Conservation (phyloP, 306 rosid genomes). For the Pyrus bretschneideri region DNA sequence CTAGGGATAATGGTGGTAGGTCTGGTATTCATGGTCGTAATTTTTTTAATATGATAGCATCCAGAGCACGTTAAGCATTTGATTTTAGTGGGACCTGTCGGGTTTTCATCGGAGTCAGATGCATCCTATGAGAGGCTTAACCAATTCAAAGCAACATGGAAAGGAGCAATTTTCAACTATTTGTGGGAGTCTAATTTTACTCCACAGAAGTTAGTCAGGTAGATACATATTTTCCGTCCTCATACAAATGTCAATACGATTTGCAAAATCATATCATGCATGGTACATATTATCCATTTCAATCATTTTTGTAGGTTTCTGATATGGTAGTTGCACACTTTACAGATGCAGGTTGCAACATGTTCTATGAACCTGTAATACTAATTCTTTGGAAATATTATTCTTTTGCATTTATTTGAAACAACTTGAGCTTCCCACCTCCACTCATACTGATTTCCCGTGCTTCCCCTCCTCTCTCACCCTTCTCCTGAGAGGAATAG, state of each 20-base stretch:
- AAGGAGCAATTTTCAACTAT: slow-evolving; percentile 73
- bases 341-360: neutral
- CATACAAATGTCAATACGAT: neutral
- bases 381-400: neutral
- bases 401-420: neutral
- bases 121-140: slow-evolving; percentile 46
- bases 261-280: neutral
- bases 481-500: neutral
- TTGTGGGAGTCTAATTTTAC: slow-evolving; percentile 97
- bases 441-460: neutral
- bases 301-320: neutral
- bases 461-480: neutral
- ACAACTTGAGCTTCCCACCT: neutral
- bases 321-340: neutral
- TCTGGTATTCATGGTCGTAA: slow-evolving; percentile 18
- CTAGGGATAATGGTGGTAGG: neutral
- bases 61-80: slow-evolving; percentile 90
- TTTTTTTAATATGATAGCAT: slow-evolving; percentile 48
- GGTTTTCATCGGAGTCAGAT: slow-evolving; percentile 59
- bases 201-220: slow-evolving; percentile 79
- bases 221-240: neutral
- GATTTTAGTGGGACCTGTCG: slow-evolving; percentile 87
- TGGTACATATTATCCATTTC: neutral
- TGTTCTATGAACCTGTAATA: neutral
- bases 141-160: slow-evolving; percentile 75